Evolutionary conservation across 257 asterid genomes (phyloP), one percentile per base, ranked within the genome.

Genomic region (Lavandula angustifolia): DNA sequence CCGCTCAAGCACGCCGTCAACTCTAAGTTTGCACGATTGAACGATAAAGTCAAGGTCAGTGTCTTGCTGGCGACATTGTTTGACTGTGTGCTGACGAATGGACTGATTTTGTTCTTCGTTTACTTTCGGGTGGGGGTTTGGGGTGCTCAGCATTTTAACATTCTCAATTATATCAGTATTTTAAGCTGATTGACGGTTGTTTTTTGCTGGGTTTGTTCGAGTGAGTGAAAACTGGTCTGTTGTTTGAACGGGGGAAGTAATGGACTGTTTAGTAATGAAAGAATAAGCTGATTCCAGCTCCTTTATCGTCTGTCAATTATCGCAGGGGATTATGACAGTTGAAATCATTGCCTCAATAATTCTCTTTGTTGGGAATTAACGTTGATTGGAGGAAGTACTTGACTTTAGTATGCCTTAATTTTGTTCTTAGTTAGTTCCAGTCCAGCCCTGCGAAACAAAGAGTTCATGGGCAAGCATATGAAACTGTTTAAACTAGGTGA

Each of bases 11-110:
- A 78, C 13, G 83, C 79, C 14, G 58, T 83, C 60, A 84, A 67
- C 87, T 82, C 95, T 50, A 87, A 84, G 84, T 75, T 94, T 54
- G 51, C 64, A 67, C 80, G 77, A 48, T 66, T 94, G 86, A 94
- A 84, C 73, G 95, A 86, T 44, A 86, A 83, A 78, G 81, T 87
- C 84, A 79, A 94, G 99, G 97, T 89, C 16, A 53, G 40, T 60
- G 14, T 22, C 47, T 54, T 13, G 18, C 11, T 31, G 3, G 0
- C 64, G 9, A 7, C 38, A 11, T 54, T 64, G 5, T 29, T 34
- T 17, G 40, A 31, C 66, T 16, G 9, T 27, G 3, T 35, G 52
- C 51, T 49, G 60, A 50, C 61, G 38, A 22, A 22, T 22, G 27
- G 27, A 0, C 27, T 22, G 27, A 22, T 22, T 22, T 22, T 22